phyloP scores from a whole-genome alignment of 2,329 filamentous ascomycete genomes.

The Neonectria hederae region DNA sequence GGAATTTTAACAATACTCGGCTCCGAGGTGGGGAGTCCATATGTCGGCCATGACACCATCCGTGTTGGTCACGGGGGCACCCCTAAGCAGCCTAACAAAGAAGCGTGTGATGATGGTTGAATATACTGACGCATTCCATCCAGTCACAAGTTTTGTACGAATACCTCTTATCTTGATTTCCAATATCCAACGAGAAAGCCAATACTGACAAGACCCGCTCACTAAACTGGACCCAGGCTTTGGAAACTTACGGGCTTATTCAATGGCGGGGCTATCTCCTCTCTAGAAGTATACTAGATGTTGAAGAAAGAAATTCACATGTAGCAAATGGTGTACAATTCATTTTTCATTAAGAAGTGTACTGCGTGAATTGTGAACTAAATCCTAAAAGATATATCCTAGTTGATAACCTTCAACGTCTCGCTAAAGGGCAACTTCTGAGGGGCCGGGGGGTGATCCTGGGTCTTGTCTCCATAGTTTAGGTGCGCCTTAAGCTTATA shows the following conservation, averaged over 20 bases:
- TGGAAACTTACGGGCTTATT: no score
- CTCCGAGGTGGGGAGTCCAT: conserved; percentile 53
- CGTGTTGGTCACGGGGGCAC: conserved; percentile 68
- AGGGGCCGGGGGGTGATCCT: conserved; percentile 31
- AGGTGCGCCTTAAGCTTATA: conserved; percentile 36
- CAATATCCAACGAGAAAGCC: no score
- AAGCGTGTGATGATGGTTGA: conserved; percentile 65
- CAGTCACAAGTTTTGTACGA: no score
- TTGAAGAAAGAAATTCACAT: neutral
- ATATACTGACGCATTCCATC: no score
- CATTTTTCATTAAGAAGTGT: neutral
- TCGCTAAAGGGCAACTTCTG: conserved; percentile 33
- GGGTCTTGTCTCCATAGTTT: conserved; percentile 37
- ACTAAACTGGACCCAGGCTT: no score
- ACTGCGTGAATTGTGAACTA: neutral
- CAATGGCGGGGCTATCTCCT: no score
- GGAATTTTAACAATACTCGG: neutral
- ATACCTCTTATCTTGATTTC: no score
- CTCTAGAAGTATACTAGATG: no score
- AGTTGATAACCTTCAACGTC: conserved; percentile 32
- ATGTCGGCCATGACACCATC: conserved; percentile 70
- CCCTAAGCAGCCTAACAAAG: conserved; percentile 69
- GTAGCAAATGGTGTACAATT: neutral
- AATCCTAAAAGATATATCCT: neutral
- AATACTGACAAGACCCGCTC: no score